Evolutionary conservation across 2,329 filamentous ascomycete species (phyloP).

Genomic region (Lithohypha guttulata): DNA sequence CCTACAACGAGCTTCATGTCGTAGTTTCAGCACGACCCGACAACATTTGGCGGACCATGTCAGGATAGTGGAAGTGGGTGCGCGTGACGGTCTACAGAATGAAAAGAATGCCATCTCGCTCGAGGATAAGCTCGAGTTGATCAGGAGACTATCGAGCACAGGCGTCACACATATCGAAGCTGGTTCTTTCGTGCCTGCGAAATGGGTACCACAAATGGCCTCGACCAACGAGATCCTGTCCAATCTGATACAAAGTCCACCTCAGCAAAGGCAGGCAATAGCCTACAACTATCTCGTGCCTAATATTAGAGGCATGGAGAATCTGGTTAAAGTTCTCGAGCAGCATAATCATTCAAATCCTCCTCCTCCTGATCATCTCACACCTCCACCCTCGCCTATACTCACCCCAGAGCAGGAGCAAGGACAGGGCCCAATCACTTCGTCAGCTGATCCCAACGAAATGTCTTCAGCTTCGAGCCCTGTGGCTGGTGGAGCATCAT

Average conservation of each 20-base stretch:
- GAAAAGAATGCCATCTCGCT: conserved; percentile 40
- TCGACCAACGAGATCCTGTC: conserved; percentile 52
- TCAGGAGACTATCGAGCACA: conserved; percentile 36
- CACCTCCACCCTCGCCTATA: conserved; percentile 28
- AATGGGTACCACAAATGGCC: conserved; percentile 53
- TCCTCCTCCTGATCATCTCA: conserved; percentile 24
- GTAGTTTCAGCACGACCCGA: conserved; percentile 20
- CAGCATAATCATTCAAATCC: conserved; percentile 27
- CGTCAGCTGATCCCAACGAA: conserved; percentile 32
- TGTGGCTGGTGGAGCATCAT: not conserved
- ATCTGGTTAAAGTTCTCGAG: conserved; percentile 45
- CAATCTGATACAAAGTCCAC: conserved; percentile 41
- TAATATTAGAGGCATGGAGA: conserved; percentile 51
- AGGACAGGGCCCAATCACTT: conserved; percentile 29
- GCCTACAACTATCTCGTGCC: conserved; percentile 58
- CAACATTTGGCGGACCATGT: conserved; percentile 36
- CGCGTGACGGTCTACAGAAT: conserved; percentile 44
- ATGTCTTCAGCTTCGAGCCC: conserved; percentile 24
- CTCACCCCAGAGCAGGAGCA: conserved; percentile 22
- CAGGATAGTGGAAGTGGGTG: conserved; percentile 44
- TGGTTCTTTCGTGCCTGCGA: conserved; percentile 43
- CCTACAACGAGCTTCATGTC: not conserved
- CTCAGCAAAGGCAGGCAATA: conserved; percentile 40
- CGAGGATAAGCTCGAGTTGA: conserved; percentile 40
- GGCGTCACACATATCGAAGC: conserved; percentile 42